Conservation (phyloP, 441 rosid species). For the Geranium incanum region DNA sequence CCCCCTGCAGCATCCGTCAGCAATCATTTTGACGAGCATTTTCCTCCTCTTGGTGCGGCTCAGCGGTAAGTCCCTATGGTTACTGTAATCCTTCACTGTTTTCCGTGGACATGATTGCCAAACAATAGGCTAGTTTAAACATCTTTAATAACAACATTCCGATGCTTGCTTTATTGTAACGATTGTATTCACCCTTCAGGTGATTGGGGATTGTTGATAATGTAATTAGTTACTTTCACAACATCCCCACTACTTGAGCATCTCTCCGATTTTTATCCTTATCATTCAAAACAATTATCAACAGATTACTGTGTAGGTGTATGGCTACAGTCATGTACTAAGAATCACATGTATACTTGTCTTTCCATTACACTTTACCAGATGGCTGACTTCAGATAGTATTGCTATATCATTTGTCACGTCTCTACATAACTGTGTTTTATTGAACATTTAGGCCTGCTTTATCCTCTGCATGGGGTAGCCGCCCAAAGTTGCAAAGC, state of each 20-base stretch:
- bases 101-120: neutral
- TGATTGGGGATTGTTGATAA: neutral
- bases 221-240: neutral
- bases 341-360: neutral
- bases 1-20: conserved; percentile 29
- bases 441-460: conserved; percentile 36
- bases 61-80: conserved; percentile 30
- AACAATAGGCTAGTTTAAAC: neutral
- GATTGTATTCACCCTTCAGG: neutral
- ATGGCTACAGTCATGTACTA: neutral
- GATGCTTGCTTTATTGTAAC: neutral
- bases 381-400: conserved; percentile 1
- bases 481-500: conserved; percentile 31
- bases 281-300: neutral
- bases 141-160: neutral
- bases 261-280: neutral
- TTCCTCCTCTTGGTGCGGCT: conserved; percentile 26
- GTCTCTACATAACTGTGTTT: conserved; percentile 9
- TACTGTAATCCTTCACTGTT: neutral
- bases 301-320: neutral
- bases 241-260: neutral
- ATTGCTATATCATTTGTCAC: conserved; percentile 2
- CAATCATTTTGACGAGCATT: conserved; percentile 25
- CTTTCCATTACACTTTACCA: neutral
- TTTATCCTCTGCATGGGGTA: conserved; percentile 30